A percentile compares a stretch with the other conserved stretches of the same genome.
phyloP scores from a whole-genome alignment of 78 protist species.

The Dictyostelium capitatum region DNA sequence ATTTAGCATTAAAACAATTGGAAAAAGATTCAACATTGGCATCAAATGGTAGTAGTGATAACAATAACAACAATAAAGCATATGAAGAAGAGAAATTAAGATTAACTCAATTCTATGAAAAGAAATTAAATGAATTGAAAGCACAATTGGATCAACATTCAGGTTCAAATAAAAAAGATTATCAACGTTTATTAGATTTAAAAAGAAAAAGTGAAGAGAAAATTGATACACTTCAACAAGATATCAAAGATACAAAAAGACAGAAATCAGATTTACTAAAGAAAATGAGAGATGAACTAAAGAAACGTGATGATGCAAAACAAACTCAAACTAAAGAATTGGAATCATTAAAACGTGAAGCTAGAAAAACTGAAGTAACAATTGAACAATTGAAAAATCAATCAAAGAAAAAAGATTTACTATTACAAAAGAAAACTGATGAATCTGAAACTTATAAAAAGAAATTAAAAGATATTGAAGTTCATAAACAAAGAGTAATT shows the following conservation, averaged over 20 bases:
- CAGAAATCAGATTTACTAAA: slow-evolving; percentile 58
- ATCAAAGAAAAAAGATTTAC: slow-evolving; percentile 65
- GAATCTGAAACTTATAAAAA: slow-evolving; percentile 63
- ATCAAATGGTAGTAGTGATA: neutral
- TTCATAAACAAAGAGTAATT: slow-evolving; percentile 11
- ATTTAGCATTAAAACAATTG: slow-evolving; percentile 24
- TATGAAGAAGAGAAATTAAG: slow-evolving; percentile 60
- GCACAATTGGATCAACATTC: slow-evolving; percentile 50
- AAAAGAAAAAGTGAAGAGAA: slow-evolving; percentile 69
- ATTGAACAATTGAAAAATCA: slow-evolving; percentile 71
- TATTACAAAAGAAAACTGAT: slow-evolving; percentile 69
- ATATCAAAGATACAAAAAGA: slow-evolving; percentile 53
- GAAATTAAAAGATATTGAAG: slow-evolving; percentile 70
- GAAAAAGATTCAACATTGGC: slow-evolving; percentile 14
- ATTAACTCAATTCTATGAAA: slow-evolving; percentile 40
- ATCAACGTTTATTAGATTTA: slow-evolving; percentile 50
- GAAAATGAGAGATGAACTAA: slow-evolving; percentile 67
- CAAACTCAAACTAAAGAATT: slow-evolving; percentile 54
- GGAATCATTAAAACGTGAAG: slow-evolving; percentile 54
- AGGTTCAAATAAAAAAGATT: slow-evolving; percentile 48
- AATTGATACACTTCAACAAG: slow-evolving; percentile 29
- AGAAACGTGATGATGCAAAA: slow-evolving; percentile 64
- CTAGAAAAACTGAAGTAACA: slow-evolving; percentile 39
- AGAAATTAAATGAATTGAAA: slow-evolving; percentile 51
- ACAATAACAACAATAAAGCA: neutral